phyloP scores from a whole-genome alignment of 108 stramenopile species.

The Phaeodactylum tricornutum region DNA sequence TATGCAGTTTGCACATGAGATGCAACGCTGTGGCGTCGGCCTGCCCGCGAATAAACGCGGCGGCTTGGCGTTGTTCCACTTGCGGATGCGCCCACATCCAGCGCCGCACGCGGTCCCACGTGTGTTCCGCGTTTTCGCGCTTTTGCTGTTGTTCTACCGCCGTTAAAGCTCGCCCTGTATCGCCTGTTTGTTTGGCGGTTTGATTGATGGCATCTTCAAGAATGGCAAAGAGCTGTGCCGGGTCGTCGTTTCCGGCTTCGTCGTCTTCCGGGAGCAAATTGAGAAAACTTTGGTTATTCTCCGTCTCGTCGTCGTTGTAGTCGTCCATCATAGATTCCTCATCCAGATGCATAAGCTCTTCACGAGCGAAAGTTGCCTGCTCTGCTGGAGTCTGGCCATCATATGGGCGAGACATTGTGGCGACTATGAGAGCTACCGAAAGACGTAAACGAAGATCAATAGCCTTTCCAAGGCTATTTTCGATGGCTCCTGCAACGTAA shows the following conservation, averaged over 20 bases:
- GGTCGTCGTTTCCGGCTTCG: slow-evolving; percentile 5
- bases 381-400: no score
- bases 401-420: no score
- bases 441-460: background rate
- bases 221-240: slow-evolving; percentile 31
- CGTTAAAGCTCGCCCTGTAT: background rate
- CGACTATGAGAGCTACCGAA: no score
- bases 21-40: slow-evolving; percentile 60
- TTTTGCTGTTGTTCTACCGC: slow-evolving; percentile 5
- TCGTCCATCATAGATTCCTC: no score
- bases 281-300: no score
- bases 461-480: no score
- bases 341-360: no score
- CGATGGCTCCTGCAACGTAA: no score
- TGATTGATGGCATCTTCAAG: slow-evolving; percentile 29
- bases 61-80: slow-evolving; percentile 34
- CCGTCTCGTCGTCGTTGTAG: no score
- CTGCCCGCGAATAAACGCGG: slow-evolving; percentile 44
- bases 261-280: no score
- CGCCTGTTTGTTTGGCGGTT: background rate
- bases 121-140: slow-evolving; percentile 28
- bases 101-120: slow-evolving; percentile 52
- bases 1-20: slow-evolving; percentile 48
- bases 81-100: slow-evolving; percentile 45
- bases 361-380: no score